Evolutionary conservation across 148 eudicot species (phyloP).

Genomic region (Rhododendron ovatum): DNA sequence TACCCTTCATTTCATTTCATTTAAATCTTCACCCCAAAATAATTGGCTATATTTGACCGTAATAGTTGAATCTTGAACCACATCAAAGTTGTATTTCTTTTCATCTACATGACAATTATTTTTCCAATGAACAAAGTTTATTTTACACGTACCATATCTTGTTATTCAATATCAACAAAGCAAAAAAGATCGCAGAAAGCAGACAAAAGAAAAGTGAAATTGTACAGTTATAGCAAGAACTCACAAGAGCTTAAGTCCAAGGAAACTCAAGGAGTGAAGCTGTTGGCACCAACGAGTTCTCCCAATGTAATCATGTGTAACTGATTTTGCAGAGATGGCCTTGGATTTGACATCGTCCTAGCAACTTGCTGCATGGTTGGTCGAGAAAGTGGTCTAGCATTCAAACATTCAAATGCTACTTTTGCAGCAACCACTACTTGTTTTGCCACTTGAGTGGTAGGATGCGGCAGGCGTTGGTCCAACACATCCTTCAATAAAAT

Average conservation of each 20-base stretch:
- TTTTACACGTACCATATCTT: neutral
- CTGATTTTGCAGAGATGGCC: neutral
- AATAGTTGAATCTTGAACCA: neutral
- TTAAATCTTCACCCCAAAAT: too few species aligned
- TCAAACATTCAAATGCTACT: slow-evolving; percentile 2
- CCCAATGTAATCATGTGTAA: neutral
- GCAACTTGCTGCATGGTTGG: slow-evolving; percentile 5
- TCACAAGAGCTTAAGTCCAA: neutral
- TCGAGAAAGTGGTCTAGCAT: neutral
- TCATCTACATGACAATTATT: too few species aligned
- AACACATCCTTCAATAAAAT: slow-evolving; percentile 1
- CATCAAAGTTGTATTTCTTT: too few species aligned
- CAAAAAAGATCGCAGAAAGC: neutral
- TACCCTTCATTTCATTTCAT: too few species aligned
- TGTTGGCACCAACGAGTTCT: neutral
- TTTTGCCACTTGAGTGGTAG: neutral
- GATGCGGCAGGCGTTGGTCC: neutral
- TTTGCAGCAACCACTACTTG: neutral
- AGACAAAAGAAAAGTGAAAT: neutral
- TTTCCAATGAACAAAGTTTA: neutral
- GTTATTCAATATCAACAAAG: neutral
- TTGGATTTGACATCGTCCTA: neutral
- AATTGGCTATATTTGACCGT: neutral
- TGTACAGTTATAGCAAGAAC: neutral
- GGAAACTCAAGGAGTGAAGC: neutral